Base-by-base conservation (phyloP, 768 basidiomycete species). In the Termitomyces sp. region DNA sequence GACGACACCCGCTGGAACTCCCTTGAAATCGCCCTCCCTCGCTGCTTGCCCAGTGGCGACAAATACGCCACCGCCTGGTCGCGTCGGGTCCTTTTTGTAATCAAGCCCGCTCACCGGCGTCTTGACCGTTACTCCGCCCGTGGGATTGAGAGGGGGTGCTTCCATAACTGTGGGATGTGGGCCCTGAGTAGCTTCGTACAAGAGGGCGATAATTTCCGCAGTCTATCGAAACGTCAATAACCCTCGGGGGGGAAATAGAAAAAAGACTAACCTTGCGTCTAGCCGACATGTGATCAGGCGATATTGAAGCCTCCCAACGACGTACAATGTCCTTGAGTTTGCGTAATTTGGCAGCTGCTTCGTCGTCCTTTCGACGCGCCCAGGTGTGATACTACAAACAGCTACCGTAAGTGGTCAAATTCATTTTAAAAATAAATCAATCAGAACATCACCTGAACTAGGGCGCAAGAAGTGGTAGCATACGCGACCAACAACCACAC, bases 101-200 rank as follows among this genome's bases (percentile, higher is more conserved):
- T 85, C 79, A 54, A 94, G 72, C 45, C 78, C 71, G 4, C 80
- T 65, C 6, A 79, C 81, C n/a, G 76, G 78, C 61, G 78, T 80
- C 52, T 56, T 56, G n/a, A 72, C 81, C 36, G 75, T 83, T 58
- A 83, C 84, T 30, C 87, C 87, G 1, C 91, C 88, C 0, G 80
- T 86, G 3, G 94, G 93, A 68, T 94, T 94, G 57, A 93, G 77
- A 16, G 81, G 76, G 10, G 87, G 84, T 0, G 84, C 77, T 63
- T 85, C 81, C 54, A 84, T 71, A 4, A 54, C 20, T 9, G 75
- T 76, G 58, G 75, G 65, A 50, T 68, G 75, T 49, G 67, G 79
- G n/a, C 88, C 87, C 69, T 91, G 88, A n/a, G 95, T 96, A 13
- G 94, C 92, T 73, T 95, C 93, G 70, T 92, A 95, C 36, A 97